Conservation (phyloP, 129 eudicot genomes). For the Pseudognaphalium luteoalbum region DNA sequence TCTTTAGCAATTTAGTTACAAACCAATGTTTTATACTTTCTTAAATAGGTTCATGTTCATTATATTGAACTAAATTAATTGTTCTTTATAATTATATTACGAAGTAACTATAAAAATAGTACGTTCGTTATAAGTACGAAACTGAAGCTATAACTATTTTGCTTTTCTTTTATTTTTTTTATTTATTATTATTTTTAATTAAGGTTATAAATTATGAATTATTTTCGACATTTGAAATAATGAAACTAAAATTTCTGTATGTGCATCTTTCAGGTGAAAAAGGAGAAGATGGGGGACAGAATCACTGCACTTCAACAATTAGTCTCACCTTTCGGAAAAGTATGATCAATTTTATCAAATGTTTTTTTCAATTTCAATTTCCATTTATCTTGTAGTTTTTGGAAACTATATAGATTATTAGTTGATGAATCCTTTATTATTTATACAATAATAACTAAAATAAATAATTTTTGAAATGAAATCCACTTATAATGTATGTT, state of each 20-base stretch:
- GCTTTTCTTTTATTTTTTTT: too few relatives aligned
- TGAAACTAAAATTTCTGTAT: slow-evolving; percentile 22
- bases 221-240: slow-evolving; percentile 24
- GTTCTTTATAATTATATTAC: too few relatives aligned
- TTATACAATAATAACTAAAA: neutral
- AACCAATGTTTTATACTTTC: too few relatives aligned
- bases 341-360: slow-evolving; percentile 37
- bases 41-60: too few relatives aligned
- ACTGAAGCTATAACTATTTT: too few relatives aligned
- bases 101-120: too few relatives aligned
- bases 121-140: too few relatives aligned
- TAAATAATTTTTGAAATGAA: neutral
- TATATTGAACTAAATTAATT: neutral
- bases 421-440: too few relatives aligned
- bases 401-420: neutral
- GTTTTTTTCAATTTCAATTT: slow-evolving; percentile 5
- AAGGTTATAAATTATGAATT: neutral
- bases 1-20: neutral
- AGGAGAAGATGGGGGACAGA: slow-evolving; percentile 99
- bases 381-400: neutral
- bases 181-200: too few relatives aligned
- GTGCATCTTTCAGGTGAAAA: slow-evolving; percentile 73
- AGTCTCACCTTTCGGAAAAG: slow-evolving; percentile 99
- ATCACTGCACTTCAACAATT: slow-evolving; percentile 99
- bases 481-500: neutral